phyloP scores from a whole-genome alignment of 176 grass and related monocot species.

The Cocos nucifera region DNA sequence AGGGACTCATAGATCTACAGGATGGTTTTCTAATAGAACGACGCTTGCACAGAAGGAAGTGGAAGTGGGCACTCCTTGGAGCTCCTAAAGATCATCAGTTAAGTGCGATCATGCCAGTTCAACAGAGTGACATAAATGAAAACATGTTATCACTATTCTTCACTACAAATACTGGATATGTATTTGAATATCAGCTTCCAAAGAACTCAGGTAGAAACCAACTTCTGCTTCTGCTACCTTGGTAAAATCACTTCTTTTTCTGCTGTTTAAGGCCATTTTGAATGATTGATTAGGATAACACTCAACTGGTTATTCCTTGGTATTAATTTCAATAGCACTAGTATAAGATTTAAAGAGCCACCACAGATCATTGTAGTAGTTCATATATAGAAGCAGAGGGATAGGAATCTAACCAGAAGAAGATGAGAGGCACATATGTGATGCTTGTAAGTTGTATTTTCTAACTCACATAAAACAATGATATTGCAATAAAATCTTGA shows the following conservation, averaged over 20 bases:
- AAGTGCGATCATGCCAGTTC: conserved; percentile 65
- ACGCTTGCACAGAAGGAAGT: conserved; percentile 87
- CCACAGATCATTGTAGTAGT: too few species aligned
- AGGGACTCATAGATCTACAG: conserved; percentile 81
- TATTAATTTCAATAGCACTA: too few species aligned
- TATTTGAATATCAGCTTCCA: conserved; percentile 70
- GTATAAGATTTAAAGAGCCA: too few species aligned
- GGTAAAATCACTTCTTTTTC: neutral
- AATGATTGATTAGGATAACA: too few species aligned
- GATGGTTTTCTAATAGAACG: conserved; percentile 94
- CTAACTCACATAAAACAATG: too few species aligned
- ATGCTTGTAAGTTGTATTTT: too few species aligned
- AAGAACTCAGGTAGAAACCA: conserved; percentile 17
- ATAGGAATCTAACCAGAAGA: too few species aligned
- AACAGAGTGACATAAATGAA: conserved; percentile 46
- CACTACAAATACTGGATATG: conserved; percentile 60
- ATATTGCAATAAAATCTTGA: too few species aligned
- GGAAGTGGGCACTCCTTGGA: conserved; percentile 89
- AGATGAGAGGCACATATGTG: too few species aligned
- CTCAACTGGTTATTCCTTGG: too few species aligned
- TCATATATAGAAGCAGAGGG: too few species aligned
- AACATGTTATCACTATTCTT: conserved; percentile 47
- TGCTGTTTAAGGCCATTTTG: neutral
- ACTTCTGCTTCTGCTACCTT: neutral
- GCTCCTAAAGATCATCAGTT: conserved; percentile 48